Percentiles rank a stretch among this genome's conserved stretches.
phyloP scores from a whole-genome alignment of 1,139 yeast species.

The Hanseniaspora gamundiae region DNA sequence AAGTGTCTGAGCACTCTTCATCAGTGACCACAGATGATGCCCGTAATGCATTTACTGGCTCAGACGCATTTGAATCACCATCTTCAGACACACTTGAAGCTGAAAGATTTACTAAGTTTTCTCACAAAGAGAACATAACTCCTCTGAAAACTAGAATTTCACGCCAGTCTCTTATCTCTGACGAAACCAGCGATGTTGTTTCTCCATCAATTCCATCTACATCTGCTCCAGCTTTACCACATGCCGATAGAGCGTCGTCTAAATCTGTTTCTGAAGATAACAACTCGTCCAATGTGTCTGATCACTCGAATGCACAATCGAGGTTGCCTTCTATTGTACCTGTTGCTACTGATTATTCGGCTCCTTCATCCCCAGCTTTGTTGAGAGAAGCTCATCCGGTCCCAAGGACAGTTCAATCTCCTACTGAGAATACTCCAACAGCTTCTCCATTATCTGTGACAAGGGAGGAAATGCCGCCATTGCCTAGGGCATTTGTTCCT shows the following conservation, averaged over 20 bases:
- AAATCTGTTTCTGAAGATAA: neutral
- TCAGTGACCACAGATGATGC: neutral
- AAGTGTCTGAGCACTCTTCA: neutral
- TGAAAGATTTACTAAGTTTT: too few relatives aligned
- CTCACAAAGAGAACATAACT: neutral
- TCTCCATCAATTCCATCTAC: conserved; percentile 9
- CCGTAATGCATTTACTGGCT: neutral
- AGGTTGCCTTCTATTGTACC: conserved; percentile 13
- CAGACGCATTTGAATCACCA: neutral
- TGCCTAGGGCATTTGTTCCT: neutral
- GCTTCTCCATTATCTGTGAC: conserved; percentile 13
- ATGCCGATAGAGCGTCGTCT: conserved; percentile 8
- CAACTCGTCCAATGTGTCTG: conserved; percentile 4
- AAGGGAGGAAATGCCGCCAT: conserved; percentile 3
- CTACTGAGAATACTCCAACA: conserved; percentile 13
- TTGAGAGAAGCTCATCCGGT: conserved; percentile 11
- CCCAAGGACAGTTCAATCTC: conserved; percentile 10
- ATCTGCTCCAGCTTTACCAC: conserved; percentile 13
- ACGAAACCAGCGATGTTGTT: neutral
- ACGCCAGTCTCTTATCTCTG: neutral
- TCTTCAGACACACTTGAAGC: neutral
- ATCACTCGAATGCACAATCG: conserved; percentile 1
- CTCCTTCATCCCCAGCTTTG: conserved; percentile 8
- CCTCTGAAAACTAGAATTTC: neutral
- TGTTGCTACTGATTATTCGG: conserved; percentile 12